Evolutionary conservation across 176 grass and related monocot species (phyloP), one percentile per base, ranked within the genome.

Genomic region (Dendrocalamus sinicus): DNA sequence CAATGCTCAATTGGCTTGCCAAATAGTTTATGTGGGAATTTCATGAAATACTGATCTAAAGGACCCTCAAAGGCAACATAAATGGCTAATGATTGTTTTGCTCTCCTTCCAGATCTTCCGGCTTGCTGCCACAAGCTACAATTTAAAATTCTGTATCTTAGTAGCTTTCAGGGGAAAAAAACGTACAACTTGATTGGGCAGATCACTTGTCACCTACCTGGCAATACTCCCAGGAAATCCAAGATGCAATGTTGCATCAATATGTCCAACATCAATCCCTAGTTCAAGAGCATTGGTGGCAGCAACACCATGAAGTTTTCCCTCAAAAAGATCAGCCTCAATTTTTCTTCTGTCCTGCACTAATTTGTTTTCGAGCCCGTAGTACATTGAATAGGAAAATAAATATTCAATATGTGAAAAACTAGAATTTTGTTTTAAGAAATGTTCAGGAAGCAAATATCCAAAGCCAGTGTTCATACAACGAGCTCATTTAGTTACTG

Each of bases 41-140:
- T 98, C 96, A 98, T 98, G 72, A 95, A 98, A 83, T 95, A 94
- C 63, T 98, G 96, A 95, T 98, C 96, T 67, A 98, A 65, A 91
- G 96, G 90, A 45, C 96, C 76, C 60, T 94, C 93, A 87, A 98
- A 95, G 81, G 91, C 93, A 84, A 98, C 91, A 91, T 98, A 98
- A 47, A 98, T 81, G 73, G 95, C 93, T 70, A 98, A 84, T 86
- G 95, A 98, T 75, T 89, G 87, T 84, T 86, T 98, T 70, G 83
- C 86, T 87, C 93, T 89, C 85, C 95, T 93, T 89, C 93, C 95
- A 77, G 95, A 95, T 77, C 95, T 95, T 85, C 93, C 95, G 7
- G 95, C 91, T 88, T 98, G 95, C 77, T 98, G 95, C 95, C 95
- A 98, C 76, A 98, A 84, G 90, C 95, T 98, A 85, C 67, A 92